Evolutionary conservation across 371 early-diverging fungal genomes (phyloP).

Genomic region (Mortierella sp.): DNA sequence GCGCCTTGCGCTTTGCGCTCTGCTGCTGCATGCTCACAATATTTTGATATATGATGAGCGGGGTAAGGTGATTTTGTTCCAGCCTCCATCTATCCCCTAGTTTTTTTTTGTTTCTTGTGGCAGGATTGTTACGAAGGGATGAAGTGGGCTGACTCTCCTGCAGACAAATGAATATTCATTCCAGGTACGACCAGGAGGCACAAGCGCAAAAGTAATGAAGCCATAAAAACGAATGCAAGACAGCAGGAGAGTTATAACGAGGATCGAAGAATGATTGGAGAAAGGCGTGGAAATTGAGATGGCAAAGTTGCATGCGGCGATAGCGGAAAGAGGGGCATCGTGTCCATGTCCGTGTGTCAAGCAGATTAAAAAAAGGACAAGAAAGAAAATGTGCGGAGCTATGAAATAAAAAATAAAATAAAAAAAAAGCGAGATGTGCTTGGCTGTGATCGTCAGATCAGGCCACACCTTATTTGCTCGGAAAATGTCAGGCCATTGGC

Average conservation of each 20-base stretch:
- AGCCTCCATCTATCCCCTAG: background rate
- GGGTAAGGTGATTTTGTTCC: no score
- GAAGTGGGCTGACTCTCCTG: background rate
- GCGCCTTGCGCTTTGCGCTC: background rate
- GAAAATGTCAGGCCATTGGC: constrained; percentile 11
- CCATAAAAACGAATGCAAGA: background rate
- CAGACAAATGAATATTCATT: background rate
- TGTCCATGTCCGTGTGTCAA: background rate
- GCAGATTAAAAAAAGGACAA: background rate
- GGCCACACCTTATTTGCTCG: background rate
- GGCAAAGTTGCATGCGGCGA: background rate
- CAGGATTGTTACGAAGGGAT: background rate
- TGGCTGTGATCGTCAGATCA: constrained; percentile 4
- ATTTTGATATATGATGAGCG: background rate
- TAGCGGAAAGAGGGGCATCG: background rate
- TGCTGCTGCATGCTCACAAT: background rate
- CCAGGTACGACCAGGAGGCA: background rate
- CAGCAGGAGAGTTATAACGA: background rate
- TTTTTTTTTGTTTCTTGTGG: background rate
- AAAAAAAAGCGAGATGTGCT: background rate
- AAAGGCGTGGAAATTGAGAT: background rate
- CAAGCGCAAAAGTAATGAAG: background rate
- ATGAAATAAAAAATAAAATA: background rate
- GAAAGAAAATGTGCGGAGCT: background rate
- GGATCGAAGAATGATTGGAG: background rate